These are phyloP conservation scores for Neobulgaria alba DNA, from an alignment of 2,329 filamentous ascomycete genomes.

Conservation along the genomic window DNA sequence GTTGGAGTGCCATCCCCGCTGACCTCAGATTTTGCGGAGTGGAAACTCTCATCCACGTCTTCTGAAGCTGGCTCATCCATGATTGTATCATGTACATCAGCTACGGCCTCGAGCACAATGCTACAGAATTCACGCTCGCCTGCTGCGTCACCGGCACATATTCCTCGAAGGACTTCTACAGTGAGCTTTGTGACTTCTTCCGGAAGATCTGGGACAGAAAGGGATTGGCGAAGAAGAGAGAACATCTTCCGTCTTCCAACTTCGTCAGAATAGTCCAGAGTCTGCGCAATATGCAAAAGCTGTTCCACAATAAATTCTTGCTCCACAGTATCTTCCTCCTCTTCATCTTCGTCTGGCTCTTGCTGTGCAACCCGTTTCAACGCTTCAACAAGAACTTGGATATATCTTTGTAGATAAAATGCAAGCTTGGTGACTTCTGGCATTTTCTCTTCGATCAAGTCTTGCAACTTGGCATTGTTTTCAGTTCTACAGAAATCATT, in stretches of 20 bases:
- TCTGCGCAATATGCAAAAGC: slow-evolving; percentile 82
- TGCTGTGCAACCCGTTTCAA: slow-evolving; percentile 48
- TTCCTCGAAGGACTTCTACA: slow-evolving; percentile 70
- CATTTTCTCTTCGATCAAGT: slow-evolving; percentile 81
- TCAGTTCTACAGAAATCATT: slow-evolving; percentile 83
- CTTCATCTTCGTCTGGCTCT: slow-evolving; percentile 50
- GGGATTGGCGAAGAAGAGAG: slow-evolving; percentile 71
- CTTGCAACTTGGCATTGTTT: slow-evolving; percentile 60
- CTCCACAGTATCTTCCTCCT: slow-evolving; percentile 75
- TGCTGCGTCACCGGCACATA: slow-evolving; percentile 66
- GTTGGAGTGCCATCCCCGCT: slow-evolving; percentile 55
- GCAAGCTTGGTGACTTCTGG: slow-evolving; percentile 90
- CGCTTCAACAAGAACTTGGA: slow-evolving; percentile 57
- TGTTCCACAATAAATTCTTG: slow-evolving; percentile 96
- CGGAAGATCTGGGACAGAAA: slow-evolving; percentile 79
- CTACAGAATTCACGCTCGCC: slow-evolving; percentile 79
- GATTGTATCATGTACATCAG: slow-evolving; percentile 93
- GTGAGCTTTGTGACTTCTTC: slow-evolving; percentile 88
- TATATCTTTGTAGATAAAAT: slow-evolving; percentile 76
- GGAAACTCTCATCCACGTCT: slow-evolving; percentile 76
- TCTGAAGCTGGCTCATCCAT: slow-evolving; percentile 53
- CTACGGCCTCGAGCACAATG: slow-evolving; percentile 84
- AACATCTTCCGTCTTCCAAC: slow-evolving; percentile 96
- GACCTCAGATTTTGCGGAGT: slow-evolving; percentile 82
- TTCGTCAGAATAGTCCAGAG: slow-evolving; percentile 95